Conservation (phyloP, 441 rosid species). For the Aquilaria agallochum region DNA sequence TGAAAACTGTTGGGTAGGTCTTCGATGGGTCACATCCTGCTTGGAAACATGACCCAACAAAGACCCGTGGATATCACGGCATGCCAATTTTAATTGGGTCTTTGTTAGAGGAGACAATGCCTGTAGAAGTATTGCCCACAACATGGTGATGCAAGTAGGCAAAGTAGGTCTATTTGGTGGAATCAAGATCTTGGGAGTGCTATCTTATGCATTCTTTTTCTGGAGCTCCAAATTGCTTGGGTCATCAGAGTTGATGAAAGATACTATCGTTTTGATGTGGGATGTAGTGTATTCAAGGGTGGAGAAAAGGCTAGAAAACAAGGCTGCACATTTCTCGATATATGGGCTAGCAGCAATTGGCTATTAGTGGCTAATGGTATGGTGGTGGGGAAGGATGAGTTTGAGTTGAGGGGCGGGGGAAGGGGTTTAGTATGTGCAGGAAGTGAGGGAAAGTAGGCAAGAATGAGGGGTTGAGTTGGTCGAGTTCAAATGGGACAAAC, state of each 20-base stretch:
- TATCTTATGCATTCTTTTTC: conserved; percentile 37
- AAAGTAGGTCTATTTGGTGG: conserved; percentile 19
- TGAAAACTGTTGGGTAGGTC: conserved; percentile 40
- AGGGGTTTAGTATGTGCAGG: conserved; percentile 20
- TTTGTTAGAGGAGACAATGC: conserved; percentile 42
- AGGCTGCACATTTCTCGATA: conserved; percentile 21
- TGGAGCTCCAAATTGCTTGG: conserved; percentile 41
- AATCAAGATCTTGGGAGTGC: conserved; percentile 21
- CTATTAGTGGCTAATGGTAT: conserved; percentile 25
- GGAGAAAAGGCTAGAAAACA: conserved; percentile 24
- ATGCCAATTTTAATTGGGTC: conserved; percentile 27
- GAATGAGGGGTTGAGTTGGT: conserved; percentile 28
- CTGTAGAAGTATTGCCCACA: conserved; percentile 32
- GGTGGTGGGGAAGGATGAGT: conserved; percentile 22
- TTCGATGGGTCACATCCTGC: conserved; percentile 33
- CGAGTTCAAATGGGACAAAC: conserved; percentile 22
- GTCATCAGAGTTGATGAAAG: conserved; percentile 1
- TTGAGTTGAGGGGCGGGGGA: conserved; percentile 8
- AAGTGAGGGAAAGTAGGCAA: conserved; percentile 30
- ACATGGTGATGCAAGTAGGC: conserved; percentile 29
- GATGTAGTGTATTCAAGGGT: conserved; percentile 16
- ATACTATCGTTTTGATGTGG: conserved; percentile 17
- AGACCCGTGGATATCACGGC: conserved; percentile 27
- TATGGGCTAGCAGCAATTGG: conserved; percentile 23
- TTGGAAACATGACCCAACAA: background rate